Conservation (phyloP, 2,329 filamentous ascomycete species). For the Exophiala calicioides region DNA sequence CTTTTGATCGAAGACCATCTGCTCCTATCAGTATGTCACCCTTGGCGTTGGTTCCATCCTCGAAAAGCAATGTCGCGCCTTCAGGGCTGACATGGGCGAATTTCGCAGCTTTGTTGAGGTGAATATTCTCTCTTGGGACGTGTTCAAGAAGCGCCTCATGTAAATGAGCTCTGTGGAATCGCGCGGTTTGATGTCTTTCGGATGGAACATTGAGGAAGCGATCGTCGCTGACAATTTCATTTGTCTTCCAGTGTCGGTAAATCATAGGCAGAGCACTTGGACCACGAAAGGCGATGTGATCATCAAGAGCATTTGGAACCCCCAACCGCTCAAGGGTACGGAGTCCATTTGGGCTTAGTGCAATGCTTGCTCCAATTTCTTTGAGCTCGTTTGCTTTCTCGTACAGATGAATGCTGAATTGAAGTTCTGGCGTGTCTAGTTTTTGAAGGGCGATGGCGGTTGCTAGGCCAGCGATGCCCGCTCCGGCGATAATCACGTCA, state of each 20-base stretch:
- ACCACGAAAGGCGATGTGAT: constrained; percentile 43
- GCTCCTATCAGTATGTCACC: constrained; percentile 55
- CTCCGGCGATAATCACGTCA: constrained; percentile 51
- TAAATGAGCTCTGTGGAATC: constrained; percentile 53
- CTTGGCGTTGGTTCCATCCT: constrained; percentile 47
- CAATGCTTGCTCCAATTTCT: constrained; percentile 53
- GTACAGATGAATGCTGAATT: constrained; percentile 47
- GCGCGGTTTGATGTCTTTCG: constrained; percentile 44
- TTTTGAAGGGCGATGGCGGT: constrained; percentile 50
- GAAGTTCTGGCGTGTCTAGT: constrained; percentile 41
- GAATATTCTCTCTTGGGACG: constrained; percentile 45
- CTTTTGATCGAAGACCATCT: constrained; percentile 54
- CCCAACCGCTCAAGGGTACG: constrained; percentile 54
- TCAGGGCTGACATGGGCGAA: constrained; percentile 38
- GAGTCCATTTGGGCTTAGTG: constrained; percentile 55
- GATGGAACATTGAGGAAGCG: constrained; percentile 42
- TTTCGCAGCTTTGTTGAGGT: constrained; percentile 46
- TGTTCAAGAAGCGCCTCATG: constrained; percentile 52
- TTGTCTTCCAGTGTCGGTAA: constrained; percentile 44
- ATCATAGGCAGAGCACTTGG: constrained; percentile 50
- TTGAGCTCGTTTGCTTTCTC: constrained; percentile 51
- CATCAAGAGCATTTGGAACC: constrained; percentile 46
- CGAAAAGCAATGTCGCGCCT: constrained; percentile 45
- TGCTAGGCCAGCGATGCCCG: constrained; percentile 54
- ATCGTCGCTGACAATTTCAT: constrained; percentile 43